Evolutionary conservation across 345 rosid genomes (phyloP).

Genomic region (Cardamine chenopodiifolia): DNA sequence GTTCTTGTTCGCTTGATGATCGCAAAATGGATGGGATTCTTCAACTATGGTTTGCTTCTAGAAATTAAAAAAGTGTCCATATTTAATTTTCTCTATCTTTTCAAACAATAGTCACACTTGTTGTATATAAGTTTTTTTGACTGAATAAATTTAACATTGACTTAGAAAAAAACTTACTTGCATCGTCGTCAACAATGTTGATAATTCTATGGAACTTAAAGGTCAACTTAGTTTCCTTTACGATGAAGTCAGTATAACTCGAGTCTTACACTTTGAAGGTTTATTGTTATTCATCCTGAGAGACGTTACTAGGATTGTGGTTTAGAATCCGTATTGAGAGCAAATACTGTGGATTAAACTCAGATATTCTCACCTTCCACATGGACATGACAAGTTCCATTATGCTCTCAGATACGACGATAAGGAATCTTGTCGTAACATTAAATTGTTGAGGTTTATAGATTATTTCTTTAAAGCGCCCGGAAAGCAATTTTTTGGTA

Average conservation of each 20-base stretch:
- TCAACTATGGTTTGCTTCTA: too few relatives aligned
- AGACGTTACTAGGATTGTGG: background rate
- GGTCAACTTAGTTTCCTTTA: background rate
- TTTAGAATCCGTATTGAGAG: background rate
- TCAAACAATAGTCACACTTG: too few relatives aligned
- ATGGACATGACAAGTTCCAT: accelerated
- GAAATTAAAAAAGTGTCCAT: too few relatives aligned
- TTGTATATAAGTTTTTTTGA: too few relatives aligned
- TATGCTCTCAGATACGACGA: background rate
- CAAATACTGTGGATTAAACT: background rate
- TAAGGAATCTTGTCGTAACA: background rate
- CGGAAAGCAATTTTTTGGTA: background rate
- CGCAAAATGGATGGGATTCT: too few relatives aligned
- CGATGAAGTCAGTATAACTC: background rate
- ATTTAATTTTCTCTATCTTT: too few relatives aligned
- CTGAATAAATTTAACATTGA: too few relatives aligned
- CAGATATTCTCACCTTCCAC: background rate
- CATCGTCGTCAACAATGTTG: background rate
- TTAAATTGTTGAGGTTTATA: background rate
- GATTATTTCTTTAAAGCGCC: background rate
- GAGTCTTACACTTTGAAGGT: background rate
- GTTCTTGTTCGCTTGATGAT: too few relatives aligned
- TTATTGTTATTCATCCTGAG: background rate
- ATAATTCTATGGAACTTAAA: background rate
- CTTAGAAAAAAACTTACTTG: too few relatives aligned